Evolutionary conservation across 2,329 filamentous ascomycete genomes (phyloP), one percentile per base, ranked within the genome.

Genomic region (Aschersonia sp.): DNA sequence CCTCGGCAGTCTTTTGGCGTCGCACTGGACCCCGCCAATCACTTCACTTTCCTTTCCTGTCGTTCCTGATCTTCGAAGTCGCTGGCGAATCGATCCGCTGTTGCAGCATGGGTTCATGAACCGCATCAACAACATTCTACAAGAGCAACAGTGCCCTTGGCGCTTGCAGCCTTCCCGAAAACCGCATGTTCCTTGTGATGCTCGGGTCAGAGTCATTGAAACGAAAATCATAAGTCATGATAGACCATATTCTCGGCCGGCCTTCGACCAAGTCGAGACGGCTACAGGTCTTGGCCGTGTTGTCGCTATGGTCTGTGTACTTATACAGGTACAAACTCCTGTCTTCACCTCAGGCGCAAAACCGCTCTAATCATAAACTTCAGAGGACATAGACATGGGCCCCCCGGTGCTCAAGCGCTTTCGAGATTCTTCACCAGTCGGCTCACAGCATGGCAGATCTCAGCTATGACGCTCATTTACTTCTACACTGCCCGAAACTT

Each of bases 401-500:
- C 91, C n/a, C 87, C 87, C 0, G 64, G 80, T 44, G 62, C 88
- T 45, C 80, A 84, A 49, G 69, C 73, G 44, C 59, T 96, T 50
- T 97, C 91, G 1, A 74, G 75, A 49, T 68, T 82, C 47, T 74
- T 92, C 46, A 82, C 82, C 4, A 75, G 71, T 45, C 76, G 77
- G 50, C 72, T 96, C 50, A 95, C 89, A 5, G 74, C 84, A 56
- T 97, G 92, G 89, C 92, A 95, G 65, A 87, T 84, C 2, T 76
- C 94, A 31, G 81, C 94, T 53, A 70, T 91, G 44, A 94, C 89
- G 43, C 83, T 96, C 65, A 77, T 96, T 45, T 94, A 89, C 65
- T 80, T 97, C 50, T 98, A 98, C 61, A 76, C 89, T 35, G 82
- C 85, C 32, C 85, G 89, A 50, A 97, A 98, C 67, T 94, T 98